Base-by-base conservation (phyloP, 225 moss, liverwort and hornwort species). In the Polytrichum formosum region DNA sequence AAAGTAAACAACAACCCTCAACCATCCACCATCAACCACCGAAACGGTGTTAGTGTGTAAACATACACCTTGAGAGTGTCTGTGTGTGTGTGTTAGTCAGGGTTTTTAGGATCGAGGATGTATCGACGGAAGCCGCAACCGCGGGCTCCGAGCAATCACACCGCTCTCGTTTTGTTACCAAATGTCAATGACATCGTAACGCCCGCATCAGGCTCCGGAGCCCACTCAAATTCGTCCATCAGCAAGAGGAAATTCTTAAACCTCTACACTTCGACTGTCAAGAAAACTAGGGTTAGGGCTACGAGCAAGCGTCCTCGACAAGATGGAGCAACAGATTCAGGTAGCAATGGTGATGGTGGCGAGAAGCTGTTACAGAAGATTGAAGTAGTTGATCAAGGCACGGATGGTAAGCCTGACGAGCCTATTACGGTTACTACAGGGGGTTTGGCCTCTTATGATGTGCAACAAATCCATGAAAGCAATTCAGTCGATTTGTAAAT, bases 221-320 rank as follows among this genome's bases (percentile, higher is more conserved):
- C 78, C 7, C 20, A 55, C 26, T 54, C 74, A 6, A 65, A n/a
- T 58, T 80, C 79, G 61, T 31, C 84, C 2, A 77, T 81, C 16
- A 84, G 84, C 62, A 87, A 87, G 79, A 77, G 82, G 20, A 87
- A 87, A 77, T 87, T 87, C 68, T 61, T 87, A 73, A 68, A 73
- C 59, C 26, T 84, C 61, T 84, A 84, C 55, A 65, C 81, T 27
- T 81, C 84, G 2, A 82, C 79, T 28, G 77, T 82, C 19, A 84
- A 77, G 77, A 72, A 77, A 30, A 54, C 37, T 67, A 77, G 81
- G 81, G 75, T 77, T 79, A 79, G 81, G 81, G 75, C 73, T 77
- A 31, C 35, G 61, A 73, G 30, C 37, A 73, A 61, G 72, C 68
- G 66, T 30, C 33, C 33, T 18, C 69, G 17, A 33, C 25, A 61